These are phyloP conservation scores for Oryza officinalis DNA, from an alignment of 176 grass and related monocot species.

Conservation along the genomic window DNA sequence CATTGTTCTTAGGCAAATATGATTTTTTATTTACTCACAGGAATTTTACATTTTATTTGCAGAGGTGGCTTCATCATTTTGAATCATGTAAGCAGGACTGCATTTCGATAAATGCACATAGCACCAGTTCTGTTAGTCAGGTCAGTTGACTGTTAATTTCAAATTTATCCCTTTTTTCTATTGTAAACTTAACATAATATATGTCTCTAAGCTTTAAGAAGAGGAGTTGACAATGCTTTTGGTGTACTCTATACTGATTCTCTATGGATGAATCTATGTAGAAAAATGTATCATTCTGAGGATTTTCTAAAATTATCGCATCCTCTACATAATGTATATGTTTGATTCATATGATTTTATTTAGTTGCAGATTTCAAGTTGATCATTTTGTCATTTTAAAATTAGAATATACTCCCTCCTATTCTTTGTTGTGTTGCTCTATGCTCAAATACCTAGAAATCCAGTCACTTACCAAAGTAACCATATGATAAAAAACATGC, in stretches of 20 bases:
- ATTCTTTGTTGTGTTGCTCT: not conserved
- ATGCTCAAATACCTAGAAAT: not conserved
- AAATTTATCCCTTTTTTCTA: conserved; percentile 12
- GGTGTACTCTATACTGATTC: not conserved
- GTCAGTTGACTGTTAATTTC: conserved; percentile 44
- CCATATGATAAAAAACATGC: no score
- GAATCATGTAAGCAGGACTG: conserved; percentile 77
- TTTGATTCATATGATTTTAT: not conserved
- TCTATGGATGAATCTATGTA: not conserved
- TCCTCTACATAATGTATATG: not conserved
- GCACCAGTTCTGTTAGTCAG: conserved; percentile 82
- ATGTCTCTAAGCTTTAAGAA: not conserved
- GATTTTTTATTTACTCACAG: conserved; percentile 3
- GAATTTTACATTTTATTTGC: conserved; percentile 35
- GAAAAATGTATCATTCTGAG: not conserved
- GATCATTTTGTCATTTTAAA: not conserved
- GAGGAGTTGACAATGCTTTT: no score
- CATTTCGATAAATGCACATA: conserved; percentile 91
- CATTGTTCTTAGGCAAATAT: not conserved
- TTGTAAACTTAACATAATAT: not conserved
- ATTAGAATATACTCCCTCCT: not conserved
- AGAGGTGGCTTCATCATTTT: conserved; percentile 82
- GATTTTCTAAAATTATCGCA: not conserved
- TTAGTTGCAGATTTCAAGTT: not conserved
- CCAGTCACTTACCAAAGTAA: not conserved